A percentile compares a stretch with the other conserved stretches of the same genome.
phyloP scores from a whole-genome alignment of 148 eudicot genomes.

The Arbutus unedo region DNA sequence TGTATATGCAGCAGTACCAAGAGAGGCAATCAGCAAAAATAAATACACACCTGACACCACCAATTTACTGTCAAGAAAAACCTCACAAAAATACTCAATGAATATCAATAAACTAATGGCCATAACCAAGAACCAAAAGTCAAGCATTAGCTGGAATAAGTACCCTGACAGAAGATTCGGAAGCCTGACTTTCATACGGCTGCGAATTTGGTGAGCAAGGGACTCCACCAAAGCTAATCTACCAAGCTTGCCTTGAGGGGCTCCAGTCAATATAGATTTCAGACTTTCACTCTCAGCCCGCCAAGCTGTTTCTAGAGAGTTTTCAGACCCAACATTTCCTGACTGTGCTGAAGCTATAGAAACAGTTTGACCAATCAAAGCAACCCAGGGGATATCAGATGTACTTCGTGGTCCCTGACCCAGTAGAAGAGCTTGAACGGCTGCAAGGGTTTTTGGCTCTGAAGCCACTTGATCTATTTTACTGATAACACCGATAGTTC shows the following conservation, averaged over 20 bases:
- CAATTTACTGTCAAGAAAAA: not conserved
- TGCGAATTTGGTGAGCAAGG: slow-evolving; percentile 83
- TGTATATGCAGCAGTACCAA: not conserved
- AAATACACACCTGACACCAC: not conserved
- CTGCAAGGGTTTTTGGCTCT: slow-evolving; percentile 92
- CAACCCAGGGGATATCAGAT: slow-evolving; percentile 95
- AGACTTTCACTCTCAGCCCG: slow-evolving; percentile 95
- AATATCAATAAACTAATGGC: not conserved
- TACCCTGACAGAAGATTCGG: slow-evolving; percentile 95
- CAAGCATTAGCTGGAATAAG: slow-evolving; percentile 20
- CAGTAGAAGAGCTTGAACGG: slow-evolving; percentile 87
- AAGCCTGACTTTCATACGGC: slow-evolving; percentile 82
- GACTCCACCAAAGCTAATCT: slow-evolving; percentile 92
- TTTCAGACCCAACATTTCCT: slow-evolving; percentile 79
- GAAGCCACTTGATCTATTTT: slow-evolving; percentile 94
- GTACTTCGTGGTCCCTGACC: slow-evolving; percentile 95
- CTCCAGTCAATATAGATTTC: slow-evolving; percentile 85
- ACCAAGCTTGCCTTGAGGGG: slow-evolving; percentile 92
- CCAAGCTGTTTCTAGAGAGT: slow-evolving; percentile 96
- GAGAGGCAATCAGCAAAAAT: not conserved
- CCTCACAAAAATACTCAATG: not conserved
- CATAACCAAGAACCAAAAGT: not conserved
- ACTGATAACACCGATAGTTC: slow-evolving; percentile 95
- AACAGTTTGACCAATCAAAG: slow-evolving; percentile 96
- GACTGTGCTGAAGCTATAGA: slow-evolving; percentile 90